Base-by-base conservation (phyloP, 2,329 filamentous ascomycete genomes). In the Fusarium buxicola region DNA sequence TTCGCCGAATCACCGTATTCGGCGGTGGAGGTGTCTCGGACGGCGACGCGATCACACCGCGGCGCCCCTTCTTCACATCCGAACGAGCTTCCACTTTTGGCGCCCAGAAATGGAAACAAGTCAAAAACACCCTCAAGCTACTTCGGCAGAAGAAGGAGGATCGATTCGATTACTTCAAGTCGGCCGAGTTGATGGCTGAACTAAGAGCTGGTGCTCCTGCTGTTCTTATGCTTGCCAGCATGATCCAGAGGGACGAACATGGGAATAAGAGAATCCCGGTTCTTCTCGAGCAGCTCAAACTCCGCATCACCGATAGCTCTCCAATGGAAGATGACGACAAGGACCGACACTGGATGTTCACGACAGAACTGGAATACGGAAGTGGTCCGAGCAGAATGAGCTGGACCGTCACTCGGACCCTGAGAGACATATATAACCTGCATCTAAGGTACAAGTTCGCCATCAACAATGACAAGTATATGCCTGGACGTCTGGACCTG, bases 201-300 rank as follows among this genome's bases (percentile, higher is more conserved):
- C 81, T 99, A 32, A 86, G 95, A 44, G 96, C 95, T 38, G 95
- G 93, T 50, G 92, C 94, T 2, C 95, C 95, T 4, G 95, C 95
- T 21, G 95, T 94, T 16, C 81, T 99, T 56, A 96, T 99, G 77
- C 81, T 99, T 48, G 95, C 95, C 8, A 97, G 94, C 73, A 97
- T 98, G 92, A 95, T 98, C 69, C 95, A 98, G 78, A 86, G 95
- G 55, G 95, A 99, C 69, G 95, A 99, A 76, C 92, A 97, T 70
- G 93, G 94, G 44, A 95, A 96, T 77, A 95, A 92, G 78, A 89
- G 94, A 57, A 97, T 99, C 55, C 95, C 95, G 0, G 93, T 99
- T 49, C 85, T 99, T 4, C 84, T 99, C 7, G 95, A 99, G 76
- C 95, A 99, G 78, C 84, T 99, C 57, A 97, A 96, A 75, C 84